Percentiles rank a stretch among this genome's conserved stretches.
Evolutionary conservation across 2,329 filamentous ascomycete genomes (phyloP).

Genomic region (Exophiala calicioides): DNA sequence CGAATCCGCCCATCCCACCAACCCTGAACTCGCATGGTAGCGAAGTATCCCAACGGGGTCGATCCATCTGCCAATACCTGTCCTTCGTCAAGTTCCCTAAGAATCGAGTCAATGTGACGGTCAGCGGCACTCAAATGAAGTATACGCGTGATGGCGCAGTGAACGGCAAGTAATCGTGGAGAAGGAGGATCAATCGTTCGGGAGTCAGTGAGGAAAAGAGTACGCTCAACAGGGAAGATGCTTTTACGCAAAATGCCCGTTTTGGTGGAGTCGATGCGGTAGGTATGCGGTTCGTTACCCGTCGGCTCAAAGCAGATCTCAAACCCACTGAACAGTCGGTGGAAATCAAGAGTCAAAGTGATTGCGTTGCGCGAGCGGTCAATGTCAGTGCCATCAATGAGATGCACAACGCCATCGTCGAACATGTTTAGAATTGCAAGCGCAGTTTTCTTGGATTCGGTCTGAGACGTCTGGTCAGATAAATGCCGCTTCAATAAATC

Average conservation of each 20-base stretch:
- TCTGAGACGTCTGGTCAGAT: constrained; percentile 13
- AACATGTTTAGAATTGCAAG: constrained; percentile 48
- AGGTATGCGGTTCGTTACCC: constrained; percentile 14
- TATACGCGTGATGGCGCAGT: constrained; percentile 33
- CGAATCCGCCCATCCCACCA: constrained; percentile 27
- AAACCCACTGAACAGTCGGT: constrained; percentile 38
- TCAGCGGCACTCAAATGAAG: constrained; percentile 28
- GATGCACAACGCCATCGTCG: constrained; percentile 37
- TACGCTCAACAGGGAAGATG: constrained; percentile 30
- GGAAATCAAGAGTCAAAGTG: constrained; percentile 35
- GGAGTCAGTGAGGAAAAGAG: constrained; percentile 31
- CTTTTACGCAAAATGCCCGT: constrained; percentile 15
- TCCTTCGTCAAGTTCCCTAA: constrained; percentile 32
- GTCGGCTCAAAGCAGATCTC: constrained; percentile 29
- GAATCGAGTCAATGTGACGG: constrained; percentile 31
- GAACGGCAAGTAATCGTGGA: constrained; percentile 30
- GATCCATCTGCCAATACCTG: constrained; percentile 26
- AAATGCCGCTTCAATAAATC: neutral
- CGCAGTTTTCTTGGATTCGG: constrained; percentile 37
- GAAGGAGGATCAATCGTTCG: constrained; percentile 38
- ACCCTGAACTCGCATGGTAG: constrained; percentile 21
- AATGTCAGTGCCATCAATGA: constrained; percentile 45
- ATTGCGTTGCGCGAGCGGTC: constrained; percentile 45
- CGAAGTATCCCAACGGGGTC: constrained; percentile 21
- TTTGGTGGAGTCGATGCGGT: constrained; percentile 16